Percentiles rank a stretch among this genome's conserved stretches.
phyloP scores from a whole-genome alignment of 1,139 yeast genomes.

The Geotrichum histeridarum region DNA sequence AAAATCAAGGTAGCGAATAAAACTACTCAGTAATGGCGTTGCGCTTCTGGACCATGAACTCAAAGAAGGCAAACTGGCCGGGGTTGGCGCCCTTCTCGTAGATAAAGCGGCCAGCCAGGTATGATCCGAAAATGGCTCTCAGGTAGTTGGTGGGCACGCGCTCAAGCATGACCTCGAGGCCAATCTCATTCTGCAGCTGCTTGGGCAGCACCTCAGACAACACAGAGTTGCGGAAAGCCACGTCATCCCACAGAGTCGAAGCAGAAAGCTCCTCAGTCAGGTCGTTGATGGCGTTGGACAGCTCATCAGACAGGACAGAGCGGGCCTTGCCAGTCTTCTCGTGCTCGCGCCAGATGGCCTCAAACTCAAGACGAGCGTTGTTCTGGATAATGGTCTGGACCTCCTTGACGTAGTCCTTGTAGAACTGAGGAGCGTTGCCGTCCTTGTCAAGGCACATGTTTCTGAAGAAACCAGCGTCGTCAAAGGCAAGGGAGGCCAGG shows the following conservation, averaged over 20 bases:
- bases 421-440: conserved; percentile 58
- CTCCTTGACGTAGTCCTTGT: conserved; percentile 72
- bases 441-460: conserved; percentile 64
- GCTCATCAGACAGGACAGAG: conserved; percentile 75
- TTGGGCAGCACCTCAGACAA: conserved; percentile 74
- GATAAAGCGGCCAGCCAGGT: conserved; percentile 82
- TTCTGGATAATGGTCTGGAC: conserved; percentile 70
- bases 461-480: conserved; percentile 70
- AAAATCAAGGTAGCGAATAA: background rate
- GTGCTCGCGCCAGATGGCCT: conserved; percentile 78
- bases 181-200: conserved; percentile 63
- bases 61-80: conserved; percentile 78
- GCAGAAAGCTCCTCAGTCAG: conserved; percentile 83
- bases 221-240: conserved; percentile 68
- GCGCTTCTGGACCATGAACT: conserved; percentile 47
- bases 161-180: conserved; percentile 63
- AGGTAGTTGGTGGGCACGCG: conserved; percentile 87
- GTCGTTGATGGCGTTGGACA: conserved; percentile 81
- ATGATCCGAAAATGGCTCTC: conserved; percentile 86
- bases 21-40: conserved; percentile 10
- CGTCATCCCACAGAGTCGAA: conserved; percentile 84
- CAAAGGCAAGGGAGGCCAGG: conserved; percentile 86
- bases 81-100: conserved; percentile 80
- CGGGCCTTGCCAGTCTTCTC: conserved; percentile 62
- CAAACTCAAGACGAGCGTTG: conserved; percentile 83